Evolutionary conservation across 192 early-diverging fungal species (phyloP).

Genomic region (Coemansia sp.): DNA sequence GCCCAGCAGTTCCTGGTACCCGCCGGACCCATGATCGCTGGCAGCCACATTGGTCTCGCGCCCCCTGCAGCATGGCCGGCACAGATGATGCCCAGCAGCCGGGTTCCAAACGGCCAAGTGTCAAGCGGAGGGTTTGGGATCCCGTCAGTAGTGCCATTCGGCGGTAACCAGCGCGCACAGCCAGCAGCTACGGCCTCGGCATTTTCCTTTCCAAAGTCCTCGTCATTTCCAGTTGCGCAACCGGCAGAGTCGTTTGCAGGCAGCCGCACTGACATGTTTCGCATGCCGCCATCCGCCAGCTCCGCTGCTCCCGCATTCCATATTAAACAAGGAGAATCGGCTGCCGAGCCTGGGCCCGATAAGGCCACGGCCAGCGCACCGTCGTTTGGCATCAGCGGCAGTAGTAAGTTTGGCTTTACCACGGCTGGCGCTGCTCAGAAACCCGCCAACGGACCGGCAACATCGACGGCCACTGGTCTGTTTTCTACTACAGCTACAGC

Average conservation of each 20-base stretch:
- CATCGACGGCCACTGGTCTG: neutral
- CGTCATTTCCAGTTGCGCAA: neutral
- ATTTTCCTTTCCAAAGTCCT: neutral
- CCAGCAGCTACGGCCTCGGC: neutral
- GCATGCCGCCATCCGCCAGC: neutral
- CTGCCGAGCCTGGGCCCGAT: neutral
- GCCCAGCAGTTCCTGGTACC: constrained; percentile 23
- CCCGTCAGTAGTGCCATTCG: neutral
- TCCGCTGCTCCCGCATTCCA: neutral
- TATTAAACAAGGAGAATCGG: neutral
- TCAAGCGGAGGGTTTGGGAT: constrained; percentile 8
- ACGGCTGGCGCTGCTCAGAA: neutral
- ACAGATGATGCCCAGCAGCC: neutral
- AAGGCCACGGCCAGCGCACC: neutral
- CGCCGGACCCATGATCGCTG: neutral
- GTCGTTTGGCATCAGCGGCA: neutral
- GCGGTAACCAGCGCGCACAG: neutral
- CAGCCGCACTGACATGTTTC: constrained; percentile 5
- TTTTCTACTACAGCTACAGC: neutral
- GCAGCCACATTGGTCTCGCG: neutral
- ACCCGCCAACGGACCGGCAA: neutral
- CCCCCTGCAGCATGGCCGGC: constrained; percentile 4
- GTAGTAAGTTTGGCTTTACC: neutral
- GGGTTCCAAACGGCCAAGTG: neutral
- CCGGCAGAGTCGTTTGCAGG: constrained; percentile 8